phyloP scores from a whole-genome alignment of 257 asterid genomes.

The Mitragyna speciosa region DNA sequence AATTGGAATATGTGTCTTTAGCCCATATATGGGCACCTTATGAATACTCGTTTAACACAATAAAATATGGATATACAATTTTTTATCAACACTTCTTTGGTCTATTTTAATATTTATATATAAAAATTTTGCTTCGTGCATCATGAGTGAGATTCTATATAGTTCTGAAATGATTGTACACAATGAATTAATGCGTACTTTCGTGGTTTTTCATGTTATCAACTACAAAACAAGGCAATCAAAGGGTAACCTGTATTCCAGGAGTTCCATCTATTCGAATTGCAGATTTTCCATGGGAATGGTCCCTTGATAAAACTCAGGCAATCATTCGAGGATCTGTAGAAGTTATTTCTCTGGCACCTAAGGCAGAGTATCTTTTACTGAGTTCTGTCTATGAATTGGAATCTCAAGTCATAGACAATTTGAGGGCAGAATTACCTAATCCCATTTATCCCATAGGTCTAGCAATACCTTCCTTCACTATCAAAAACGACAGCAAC shows the following conservation, averaged over 20 bases:
- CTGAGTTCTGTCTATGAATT: conserved; percentile 47
- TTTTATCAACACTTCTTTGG: too few species aligned
- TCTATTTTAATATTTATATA: too few species aligned
- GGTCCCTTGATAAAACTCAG: conserved; percentile 16
- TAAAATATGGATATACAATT: too few species aligned
- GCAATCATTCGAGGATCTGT: conserved; percentile 13
- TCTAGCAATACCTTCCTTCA: conserved; percentile 55
- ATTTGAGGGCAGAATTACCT: conserved; percentile 37
- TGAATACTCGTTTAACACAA: too few species aligned
- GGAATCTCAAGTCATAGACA: conserved; percentile 45
- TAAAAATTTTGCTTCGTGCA: too few species aligned
- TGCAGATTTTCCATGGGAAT: conserved; percentile 40
- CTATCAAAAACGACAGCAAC: conserved; percentile 13
- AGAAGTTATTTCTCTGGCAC: conserved; percentile 17
- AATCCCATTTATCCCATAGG: conserved; percentile 61
- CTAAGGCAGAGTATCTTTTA: conserved; percentile 42
- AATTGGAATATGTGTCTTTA: too few species aligned
- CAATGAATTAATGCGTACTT: neutral
- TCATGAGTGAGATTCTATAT: too few species aligned
- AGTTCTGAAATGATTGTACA: too few species aligned
- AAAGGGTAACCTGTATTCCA: conserved; percentile 44
- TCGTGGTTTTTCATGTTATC: neutral
- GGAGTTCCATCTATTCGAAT: conserved; percentile 47
- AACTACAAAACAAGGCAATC: conserved; percentile 37
- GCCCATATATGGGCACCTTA: too few species aligned